phyloP scores from a whole-genome alignment of 352 stramenopile species.

The Aphanomyces stellatus region DNA sequence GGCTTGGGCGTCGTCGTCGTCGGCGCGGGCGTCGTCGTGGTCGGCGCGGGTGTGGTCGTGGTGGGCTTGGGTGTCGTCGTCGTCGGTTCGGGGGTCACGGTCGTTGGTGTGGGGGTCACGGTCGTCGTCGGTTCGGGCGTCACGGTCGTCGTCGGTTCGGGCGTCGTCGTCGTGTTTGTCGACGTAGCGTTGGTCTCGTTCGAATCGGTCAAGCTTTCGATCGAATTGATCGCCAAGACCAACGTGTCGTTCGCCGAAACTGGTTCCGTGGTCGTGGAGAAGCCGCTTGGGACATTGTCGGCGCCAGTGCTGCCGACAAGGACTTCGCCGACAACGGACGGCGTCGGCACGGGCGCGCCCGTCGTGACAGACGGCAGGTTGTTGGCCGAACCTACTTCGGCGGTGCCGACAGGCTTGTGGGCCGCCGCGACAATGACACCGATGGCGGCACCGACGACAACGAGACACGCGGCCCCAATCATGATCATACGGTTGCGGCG shows the following conservation, averaged over 20 bases:
- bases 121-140: conserved; percentile 1
- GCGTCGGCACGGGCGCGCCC: too few relatives aligned
- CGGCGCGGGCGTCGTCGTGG: background rate
- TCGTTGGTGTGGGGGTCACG: background rate
- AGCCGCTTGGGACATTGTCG: background rate
- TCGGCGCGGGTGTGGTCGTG: background rate
- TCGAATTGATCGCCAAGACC: background rate
- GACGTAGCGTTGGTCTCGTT: background rate
- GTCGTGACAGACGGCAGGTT: background rate
- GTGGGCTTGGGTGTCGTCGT: background rate
- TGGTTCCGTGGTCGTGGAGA: too few relatives aligned
- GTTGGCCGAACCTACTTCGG: too few relatives aligned
- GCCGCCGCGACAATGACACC: conserved; percentile 5
- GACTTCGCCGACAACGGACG: too few relatives aligned
- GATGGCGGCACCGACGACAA: conserved; percentile 15
- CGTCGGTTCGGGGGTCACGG: background rate
- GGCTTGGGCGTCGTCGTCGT: background rate
- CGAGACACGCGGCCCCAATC: background rate
- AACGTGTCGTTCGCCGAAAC: too few relatives aligned
- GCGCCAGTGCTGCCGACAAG: background rate
- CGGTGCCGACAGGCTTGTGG: background rate
- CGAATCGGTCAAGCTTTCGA: background rate
- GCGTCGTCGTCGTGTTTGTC: background rate
- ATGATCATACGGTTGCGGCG: conserved; percentile 14
- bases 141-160: background rate